These are phyloP conservation scores for Schizosaccharomyces octosporus DNA, from an alignment of 805 yeast genomes.

Conservation along the genomic window DNA sequence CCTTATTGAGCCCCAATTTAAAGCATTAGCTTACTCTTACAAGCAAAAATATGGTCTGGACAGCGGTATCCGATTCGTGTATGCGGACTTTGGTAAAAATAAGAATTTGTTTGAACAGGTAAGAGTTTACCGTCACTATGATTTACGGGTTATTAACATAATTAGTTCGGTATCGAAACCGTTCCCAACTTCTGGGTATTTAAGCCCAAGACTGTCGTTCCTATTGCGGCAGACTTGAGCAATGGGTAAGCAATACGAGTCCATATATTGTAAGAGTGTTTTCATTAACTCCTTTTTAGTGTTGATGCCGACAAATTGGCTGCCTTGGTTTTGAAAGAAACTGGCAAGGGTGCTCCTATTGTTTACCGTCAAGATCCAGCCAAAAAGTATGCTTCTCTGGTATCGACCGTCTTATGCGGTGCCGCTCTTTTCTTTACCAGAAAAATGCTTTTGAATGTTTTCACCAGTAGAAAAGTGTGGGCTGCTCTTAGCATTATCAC, in stretches of 20 bases:
- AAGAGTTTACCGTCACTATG: background rate
- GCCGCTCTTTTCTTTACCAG: background rate
- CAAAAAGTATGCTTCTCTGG: background rate
- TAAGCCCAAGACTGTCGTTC: background rate
- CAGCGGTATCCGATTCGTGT: background rate
- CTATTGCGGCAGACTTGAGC: background rate
- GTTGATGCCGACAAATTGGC: background rate
- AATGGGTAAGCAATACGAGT: background rate
- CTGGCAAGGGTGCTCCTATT: background rate
- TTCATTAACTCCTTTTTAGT: background rate
- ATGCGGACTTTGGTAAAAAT: background rate
- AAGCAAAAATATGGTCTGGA: background rate
- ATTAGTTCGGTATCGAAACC: background rate
- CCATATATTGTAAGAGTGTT: too few species aligned
- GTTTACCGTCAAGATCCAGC: background rate
- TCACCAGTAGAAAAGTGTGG: slow-evolving; percentile 24
- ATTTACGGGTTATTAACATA: background rate
- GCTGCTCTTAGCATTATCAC: slow-evolving; percentile 36
- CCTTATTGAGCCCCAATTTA: background rate
- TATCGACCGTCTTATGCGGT: background rate
- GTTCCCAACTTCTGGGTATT: background rate
- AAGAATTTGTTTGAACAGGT: background rate
- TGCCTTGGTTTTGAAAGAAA: background rate
- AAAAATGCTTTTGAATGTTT: slow-evolving; percentile 3
- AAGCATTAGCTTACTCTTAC: background rate